These are phyloP conservation scores for Ustilago cynodontis DNA, from an alignment of 1,284 basidiomycete genomes.

Conservation along the genomic window DNA sequence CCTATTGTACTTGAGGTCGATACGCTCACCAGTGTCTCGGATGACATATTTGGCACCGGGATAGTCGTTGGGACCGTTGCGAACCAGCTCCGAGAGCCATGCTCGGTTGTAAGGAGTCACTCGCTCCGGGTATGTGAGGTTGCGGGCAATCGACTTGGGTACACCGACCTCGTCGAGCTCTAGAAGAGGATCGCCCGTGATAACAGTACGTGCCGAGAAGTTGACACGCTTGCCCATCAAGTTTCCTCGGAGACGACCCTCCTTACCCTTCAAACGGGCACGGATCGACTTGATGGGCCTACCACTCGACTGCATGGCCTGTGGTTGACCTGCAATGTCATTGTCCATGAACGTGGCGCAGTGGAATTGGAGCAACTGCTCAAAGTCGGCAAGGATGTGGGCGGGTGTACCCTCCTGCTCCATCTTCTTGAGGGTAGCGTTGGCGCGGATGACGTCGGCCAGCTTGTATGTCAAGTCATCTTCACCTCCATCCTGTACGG, in stretches of 20 bases:
- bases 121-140: slow-evolving; percentile 95
- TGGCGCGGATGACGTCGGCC: slow-evolving; percentile 96
- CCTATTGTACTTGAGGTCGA: slow-evolving; percentile 91
- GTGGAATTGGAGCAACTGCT: slow-evolving; percentile 92
- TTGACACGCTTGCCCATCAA: slow-evolving; percentile 99
- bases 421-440: slow-evolving; percentile 88
- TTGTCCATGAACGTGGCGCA: slow-evolving; percentile 99
- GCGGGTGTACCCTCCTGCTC: slow-evolving; percentile 97
- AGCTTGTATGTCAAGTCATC: slow-evolving; percentile 99
- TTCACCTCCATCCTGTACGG: slow-evolving; percentile 96
- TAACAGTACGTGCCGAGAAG: slow-evolving; percentile 98
- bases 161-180: slow-evolving; percentile 98
- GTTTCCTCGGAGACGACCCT: slow-evolving; percentile 96
- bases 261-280: slow-evolving; percentile 97
- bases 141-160: slow-evolving; percentile 96
- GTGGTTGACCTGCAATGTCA: slow-evolving; percentile 97
- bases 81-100: slow-evolving; percentile 93
- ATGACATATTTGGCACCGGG: slow-evolving; percentile 98
- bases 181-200: slow-evolving; percentile 97
- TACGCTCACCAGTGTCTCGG: slow-evolving; percentile 96
- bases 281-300: slow-evolving; percentile 98
- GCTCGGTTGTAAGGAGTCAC: slow-evolving; percentile 98
- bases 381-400: slow-evolving; percentile 95
- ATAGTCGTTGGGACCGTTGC: slow-evolving; percentile 94
- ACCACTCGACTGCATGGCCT: slow-evolving; percentile 96